A percentile compares a stretch with the other conserved stretches of the same genome.
Conservation (phyloP, 768 basidiomycete species). For the Sporobolomyces roseus region DNA sequence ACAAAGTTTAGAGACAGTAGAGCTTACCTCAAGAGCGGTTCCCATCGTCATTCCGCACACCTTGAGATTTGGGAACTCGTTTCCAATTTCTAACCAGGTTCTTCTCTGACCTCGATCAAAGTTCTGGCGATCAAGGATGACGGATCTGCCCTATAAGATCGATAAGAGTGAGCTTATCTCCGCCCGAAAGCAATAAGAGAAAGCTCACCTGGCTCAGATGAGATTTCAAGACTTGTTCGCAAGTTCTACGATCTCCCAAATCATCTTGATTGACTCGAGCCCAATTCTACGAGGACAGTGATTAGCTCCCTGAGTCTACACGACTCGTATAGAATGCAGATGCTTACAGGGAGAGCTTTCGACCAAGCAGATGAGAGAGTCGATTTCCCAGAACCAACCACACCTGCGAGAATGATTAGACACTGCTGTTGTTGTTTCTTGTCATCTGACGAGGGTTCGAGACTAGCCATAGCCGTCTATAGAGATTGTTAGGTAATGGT, state of each 20-base stretch:
- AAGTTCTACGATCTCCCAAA: conserved; percentile 31
- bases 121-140: conserved; percentile 41
- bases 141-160: not conserved
- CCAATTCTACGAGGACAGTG: conserved; percentile 20
- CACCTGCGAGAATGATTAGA: conserved; percentile 34
- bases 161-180: not conserved
- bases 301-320: not conserved
- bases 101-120: conserved; percentile 35
- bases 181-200: not conserved
- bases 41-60: conserved; percentile 36
- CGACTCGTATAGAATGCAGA: not conserved
- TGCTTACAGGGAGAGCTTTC: conserved; percentile 11
- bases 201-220: conserved; percentile 1
- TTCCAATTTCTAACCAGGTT: conserved; percentile 36
- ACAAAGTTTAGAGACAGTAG: not conserved
- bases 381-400: conserved; percentile 34
- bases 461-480: too few species aligned
- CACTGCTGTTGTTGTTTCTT: too few species aligned
- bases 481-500: too few species aligned
- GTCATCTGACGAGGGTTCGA: too few species aligned
- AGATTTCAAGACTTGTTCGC: conserved; percentile 25
- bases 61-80: conserved; percentile 21
- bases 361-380: conserved; percentile 15
- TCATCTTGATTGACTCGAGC: conserved; percentile 38
- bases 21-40: conserved; percentile 15